Conservation (phyloP, 805 yeast species). For the Candida piceae region DNA sequence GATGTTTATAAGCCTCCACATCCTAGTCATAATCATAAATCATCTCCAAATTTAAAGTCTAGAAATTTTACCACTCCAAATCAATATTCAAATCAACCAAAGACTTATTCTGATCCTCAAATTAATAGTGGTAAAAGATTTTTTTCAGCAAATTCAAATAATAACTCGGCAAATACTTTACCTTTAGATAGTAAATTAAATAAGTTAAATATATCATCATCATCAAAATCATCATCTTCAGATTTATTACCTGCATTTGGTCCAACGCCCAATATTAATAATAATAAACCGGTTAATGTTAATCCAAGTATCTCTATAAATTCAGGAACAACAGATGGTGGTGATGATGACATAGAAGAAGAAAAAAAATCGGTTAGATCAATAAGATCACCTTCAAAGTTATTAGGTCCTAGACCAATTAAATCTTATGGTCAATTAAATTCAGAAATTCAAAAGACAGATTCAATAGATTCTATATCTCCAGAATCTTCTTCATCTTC, state of each 20-base stretch:
- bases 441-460: not conserved
- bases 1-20: conserved; percentile 43
- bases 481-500: conserved; percentile 1
- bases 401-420: conserved; percentile 2
- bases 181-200: conserved; percentile 5
- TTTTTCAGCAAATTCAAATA: conserved; percentile 8
- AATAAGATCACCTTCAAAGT: not conserved
- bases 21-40: conserved; percentile 1
- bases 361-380: not conserved
- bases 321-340: too few species aligned
- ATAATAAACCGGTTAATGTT: too few species aligned
- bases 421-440: not conserved
- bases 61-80: conserved; percentile 23
- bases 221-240: not conserved
- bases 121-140: conserved; percentile 2
- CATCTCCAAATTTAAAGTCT: conserved; percentile 9
- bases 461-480: not conserved
- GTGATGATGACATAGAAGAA: too few species aligned
- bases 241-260: not conserved
- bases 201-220: not conserved
- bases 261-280: too few species aligned
- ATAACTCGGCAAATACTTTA: conserved; percentile 3
- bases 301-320: too few species aligned
- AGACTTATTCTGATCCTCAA: conserved; percentile 13
- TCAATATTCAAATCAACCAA: conserved; percentile 2